These are phyloP conservation scores for Boletus subparvulus DNA, from an alignment of 768 basidiomycete genomes.

Conservation along the genomic window DNA sequence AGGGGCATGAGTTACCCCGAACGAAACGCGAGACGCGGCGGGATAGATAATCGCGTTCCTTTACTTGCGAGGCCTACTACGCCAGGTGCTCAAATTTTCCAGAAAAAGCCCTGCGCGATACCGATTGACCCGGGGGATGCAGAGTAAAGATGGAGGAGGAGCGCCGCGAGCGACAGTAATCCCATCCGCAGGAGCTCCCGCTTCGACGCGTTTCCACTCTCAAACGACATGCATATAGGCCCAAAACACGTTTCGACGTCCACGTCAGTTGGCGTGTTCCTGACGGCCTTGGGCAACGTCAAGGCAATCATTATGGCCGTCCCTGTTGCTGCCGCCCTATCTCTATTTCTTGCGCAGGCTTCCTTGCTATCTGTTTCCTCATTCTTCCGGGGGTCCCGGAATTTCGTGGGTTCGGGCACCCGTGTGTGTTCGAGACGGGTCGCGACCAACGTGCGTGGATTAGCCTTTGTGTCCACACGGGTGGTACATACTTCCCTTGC, in stretches of 20 bases:
- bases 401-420: conserved; percentile 2
- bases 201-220: neutral
- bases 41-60: neutral
- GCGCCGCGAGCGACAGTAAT: no score
- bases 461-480: conserved; percentile 9
- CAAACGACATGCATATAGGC: no score
- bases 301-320: neutral
- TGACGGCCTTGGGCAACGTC: neutral
- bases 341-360: neutral
- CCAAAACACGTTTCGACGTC: neutral
- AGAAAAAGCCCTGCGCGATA: neutral
- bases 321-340: no score
- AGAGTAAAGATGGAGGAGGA: neutral
- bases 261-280: neutral
- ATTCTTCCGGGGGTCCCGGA: neutral
- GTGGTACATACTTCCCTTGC: neutral
- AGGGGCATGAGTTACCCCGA: neutral
- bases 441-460: neutral
- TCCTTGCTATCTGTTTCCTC: neutral
- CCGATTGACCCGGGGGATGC: neutral
- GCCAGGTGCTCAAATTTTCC: neutral
- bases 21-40: neutral
- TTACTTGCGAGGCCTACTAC: neutral
- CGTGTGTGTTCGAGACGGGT: conserved; percentile 4
- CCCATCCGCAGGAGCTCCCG: neutral